Percentiles rank a stretch among this genome's conserved stretches.
Conservation (phyloP, 345 rosid genomes). For the Firmiana major region DNA sequence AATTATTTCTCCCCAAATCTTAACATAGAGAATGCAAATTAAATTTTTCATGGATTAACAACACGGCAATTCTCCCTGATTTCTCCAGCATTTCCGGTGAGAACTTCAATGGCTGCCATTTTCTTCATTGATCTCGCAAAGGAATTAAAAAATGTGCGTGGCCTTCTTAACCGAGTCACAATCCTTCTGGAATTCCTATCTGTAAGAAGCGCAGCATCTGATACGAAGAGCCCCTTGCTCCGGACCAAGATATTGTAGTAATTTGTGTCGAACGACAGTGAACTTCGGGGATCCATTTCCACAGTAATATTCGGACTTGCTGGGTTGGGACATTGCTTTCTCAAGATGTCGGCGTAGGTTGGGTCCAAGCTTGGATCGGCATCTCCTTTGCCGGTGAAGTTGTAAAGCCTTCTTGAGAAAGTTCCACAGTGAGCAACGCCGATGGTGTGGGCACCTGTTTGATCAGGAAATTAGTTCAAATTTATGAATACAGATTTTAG, state of each 20-base stretch:
- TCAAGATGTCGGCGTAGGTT: constrained; percentile 35
- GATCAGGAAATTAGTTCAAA: not conserved
- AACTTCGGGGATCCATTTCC: constrained; percentile 50
- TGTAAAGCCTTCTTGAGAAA: constrained; percentile 43
- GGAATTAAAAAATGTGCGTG: constrained; percentile 22
- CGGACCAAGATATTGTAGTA: constrained; percentile 33
- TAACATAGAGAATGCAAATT: too few relatives aligned
- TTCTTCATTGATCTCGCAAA: constrained; percentile 49
- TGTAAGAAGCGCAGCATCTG: constrained; percentile 56
- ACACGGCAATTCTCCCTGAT: constrained; percentile 41
- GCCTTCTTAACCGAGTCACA: constrained; percentile 17
- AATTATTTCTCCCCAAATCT: too few relatives aligned
- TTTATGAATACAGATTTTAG: not conserved
- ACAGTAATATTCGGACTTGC: constrained; percentile 24
- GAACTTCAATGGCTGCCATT: constrained; percentile 46
- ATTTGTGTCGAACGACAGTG: constrained; percentile 37
- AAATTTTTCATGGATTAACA: constrained; percentile 22
- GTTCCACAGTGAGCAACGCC: constrained; percentile 46
- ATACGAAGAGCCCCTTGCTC: constrained; percentile 39
- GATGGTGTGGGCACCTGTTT: constrained; percentile 64
- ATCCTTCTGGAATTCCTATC: constrained; percentile 8
- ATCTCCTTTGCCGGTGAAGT: constrained; percentile 60
- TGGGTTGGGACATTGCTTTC: constrained; percentile 36
- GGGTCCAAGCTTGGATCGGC: constrained; percentile 50
- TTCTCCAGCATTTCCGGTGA: constrained; percentile 39